Evolutionary conservation across 208 protist genomes (phyloP).

Genomic region (Acanthamoeba triangularis): DNA sequence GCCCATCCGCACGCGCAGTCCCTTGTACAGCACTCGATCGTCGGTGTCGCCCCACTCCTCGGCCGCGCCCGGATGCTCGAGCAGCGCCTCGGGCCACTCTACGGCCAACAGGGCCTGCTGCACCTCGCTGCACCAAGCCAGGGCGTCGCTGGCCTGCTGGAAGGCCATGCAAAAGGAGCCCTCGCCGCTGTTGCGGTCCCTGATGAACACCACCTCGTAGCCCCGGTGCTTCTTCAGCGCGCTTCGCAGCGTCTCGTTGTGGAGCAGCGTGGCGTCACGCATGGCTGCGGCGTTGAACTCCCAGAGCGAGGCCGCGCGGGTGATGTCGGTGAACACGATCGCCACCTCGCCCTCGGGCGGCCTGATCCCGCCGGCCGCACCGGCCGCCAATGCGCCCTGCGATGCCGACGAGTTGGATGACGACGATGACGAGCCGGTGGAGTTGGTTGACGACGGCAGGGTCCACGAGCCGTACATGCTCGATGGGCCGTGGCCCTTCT

Average conservation of each 20-base stretch:
- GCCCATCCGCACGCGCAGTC: conserved; percentile 51
- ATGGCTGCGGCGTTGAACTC: not conserved
- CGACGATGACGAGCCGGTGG: too few relatives aligned
- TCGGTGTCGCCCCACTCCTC: conserved; percentile 19
- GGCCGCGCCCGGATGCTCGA: not conserved
- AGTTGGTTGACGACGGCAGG: not conserved
- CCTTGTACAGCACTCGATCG: not conserved
- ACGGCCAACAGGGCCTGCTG: not conserved
- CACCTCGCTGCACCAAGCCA: conserved; percentile 3
- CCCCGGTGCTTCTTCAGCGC: not conserved
- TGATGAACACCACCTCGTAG: not conserved
- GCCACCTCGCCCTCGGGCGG: not conserved
- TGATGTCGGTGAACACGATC: not conserved
- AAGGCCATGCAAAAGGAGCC: conserved; percentile 72
- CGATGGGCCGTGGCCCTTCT: too few relatives aligned
- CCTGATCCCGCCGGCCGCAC: not conserved
- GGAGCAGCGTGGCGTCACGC: not conserved
- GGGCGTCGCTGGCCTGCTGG: not conserved
- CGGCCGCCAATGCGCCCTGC: too few relatives aligned
- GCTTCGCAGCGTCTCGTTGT: not conserved
- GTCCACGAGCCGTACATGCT: not conserved
- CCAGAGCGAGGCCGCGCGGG: not conserved
- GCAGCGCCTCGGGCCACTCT: conserved; percentile 27
- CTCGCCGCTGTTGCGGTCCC: not conserved
- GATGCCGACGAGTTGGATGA: not conserved